Evolutionary conservation across 2,329 filamentous ascomycete genomes (phyloP), one percentile per base, ranked within the genome.

Genomic region (Colletotrichum sp.): DNA sequence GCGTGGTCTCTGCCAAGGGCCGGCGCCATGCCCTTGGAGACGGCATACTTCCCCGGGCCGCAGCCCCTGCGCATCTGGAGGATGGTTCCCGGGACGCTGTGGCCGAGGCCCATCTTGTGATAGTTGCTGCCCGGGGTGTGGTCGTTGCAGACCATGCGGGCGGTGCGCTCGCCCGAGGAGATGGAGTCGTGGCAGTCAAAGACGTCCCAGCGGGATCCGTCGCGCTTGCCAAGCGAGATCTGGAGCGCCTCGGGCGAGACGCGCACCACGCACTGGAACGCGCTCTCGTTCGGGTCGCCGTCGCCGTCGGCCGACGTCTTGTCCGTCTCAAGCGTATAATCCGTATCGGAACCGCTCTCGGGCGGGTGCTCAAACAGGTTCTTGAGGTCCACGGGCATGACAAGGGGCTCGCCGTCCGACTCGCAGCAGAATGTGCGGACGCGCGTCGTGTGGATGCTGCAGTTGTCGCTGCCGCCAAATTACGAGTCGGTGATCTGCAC

Each of bases 141-240:
- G 60, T 75, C 67, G 8, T 34, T 75, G 52, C 72, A 75, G n/a
- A 75, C 72, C 12, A 70, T 70, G 24, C 30, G 60, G 8, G 39
- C 72, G 2, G 72, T 75, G 21, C 24, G 72, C 44, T 68, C 64
- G 55, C 66, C 65, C 30, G 36, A 18, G 28, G 68, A 79, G 8
- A 75, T 57, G 1, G 72, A 67, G 28, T 85, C 80, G 32, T 77
- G 30, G 80, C 86, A 88, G 78, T 81, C 78, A 64, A 85, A 85
- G 8, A 89, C 36, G 16, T 86, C 86, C 86, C 84, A 88, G 80
- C 86, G 84, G 5, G 86, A 88, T 15, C 86, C 86, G 72, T 88
- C 86, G 24, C 86, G 82, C 79, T 84, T 85, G 77, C 86, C 82
- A 0, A 88, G 77, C 1, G 82, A 82, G 16, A 80, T 60, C 36